Evolutionary conservation across 2,329 filamentous ascomycete species (phyloP), one percentile per base, ranked within the genome.

Genomic region (Ramularia endophylla): DNA sequence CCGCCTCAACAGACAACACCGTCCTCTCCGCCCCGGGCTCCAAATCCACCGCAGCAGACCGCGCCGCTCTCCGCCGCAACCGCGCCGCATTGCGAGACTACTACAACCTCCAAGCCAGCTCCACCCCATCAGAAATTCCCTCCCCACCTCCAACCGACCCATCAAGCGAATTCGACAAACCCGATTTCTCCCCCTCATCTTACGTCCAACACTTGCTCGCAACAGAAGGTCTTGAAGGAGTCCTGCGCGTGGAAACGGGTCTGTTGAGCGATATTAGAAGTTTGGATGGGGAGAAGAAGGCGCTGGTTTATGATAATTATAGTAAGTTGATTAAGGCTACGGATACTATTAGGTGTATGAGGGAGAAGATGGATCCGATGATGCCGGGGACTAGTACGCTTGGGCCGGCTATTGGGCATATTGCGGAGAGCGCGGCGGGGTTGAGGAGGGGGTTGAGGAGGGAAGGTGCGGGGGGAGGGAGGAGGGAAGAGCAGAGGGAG

Each of bases 261-360:
- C 72, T 90, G 8, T 66, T 90, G 16, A 68, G 67, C 41, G 90
- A 97, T 67, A 90, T 95, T 35, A 72, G 88, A 27, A 89, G 87
- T 2, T 73, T 98, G 13, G 92, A 97, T 58, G 90, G 90, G 17
- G 92, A 98, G 73, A 85, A 92, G 65, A 98, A 98, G 68, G 89
- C 90, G 2, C 69, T 98, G 47, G 92, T 98, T 4, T 98, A 98
- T 64, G 90, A 98, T 63, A 98, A 98, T 62, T 98, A 97, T 65
- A 92, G 85, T 54, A 97, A 97, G 67, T 69, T 98, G 52, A 95
- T 98, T 52, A 79, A 83, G n/a, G 92, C 92, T 1, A 95, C 94
- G 8, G 90, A 95, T 65, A 97, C 90, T 3, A 98, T 98, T 57
- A 78, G 85, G 36, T 87, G 86, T 71, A 89, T 92, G 85, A 74